These are phyloP conservation scores for Pelargonium nanum DNA, from an alignment of 345 rosid genomes.

Conservation along the genomic window DNA sequence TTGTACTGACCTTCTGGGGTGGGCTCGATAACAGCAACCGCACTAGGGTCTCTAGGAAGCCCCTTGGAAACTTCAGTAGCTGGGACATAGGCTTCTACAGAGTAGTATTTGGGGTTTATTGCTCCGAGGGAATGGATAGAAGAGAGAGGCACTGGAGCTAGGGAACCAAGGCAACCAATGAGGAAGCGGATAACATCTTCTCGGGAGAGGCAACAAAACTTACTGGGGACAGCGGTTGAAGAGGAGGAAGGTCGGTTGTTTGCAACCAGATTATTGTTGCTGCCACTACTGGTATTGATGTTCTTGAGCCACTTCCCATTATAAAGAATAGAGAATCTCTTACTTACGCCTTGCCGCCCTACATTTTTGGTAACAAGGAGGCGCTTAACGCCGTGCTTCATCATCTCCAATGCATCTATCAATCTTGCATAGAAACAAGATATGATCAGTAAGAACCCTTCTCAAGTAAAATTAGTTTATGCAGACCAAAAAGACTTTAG, in stretches of 20 bases:
- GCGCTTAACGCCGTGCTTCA: slow-evolving; percentile 91
- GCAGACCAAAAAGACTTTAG: background rate
- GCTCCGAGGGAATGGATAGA: slow-evolving; percentile 65
- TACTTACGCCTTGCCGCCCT: slow-evolving; percentile 92
- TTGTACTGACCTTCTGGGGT: slow-evolving; percentile 42
- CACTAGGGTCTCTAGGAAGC: slow-evolving; percentile 61
- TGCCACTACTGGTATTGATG: slow-evolving; percentile 37
- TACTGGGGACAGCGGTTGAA: slow-evolving; percentile 43
- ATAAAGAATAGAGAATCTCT: slow-evolving; percentile 78
- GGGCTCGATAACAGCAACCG: slow-evolving; percentile 65
- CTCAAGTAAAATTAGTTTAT: background rate
- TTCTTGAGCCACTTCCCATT: slow-evolving; percentile 90
- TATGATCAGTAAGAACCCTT: slow-evolving; percentile 6
- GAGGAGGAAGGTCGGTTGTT: slow-evolving; percentile 54
- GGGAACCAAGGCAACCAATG: slow-evolving; percentile 93
- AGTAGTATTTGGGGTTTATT: slow-evolving; percentile 47
- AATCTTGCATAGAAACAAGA: slow-evolving; percentile 38
- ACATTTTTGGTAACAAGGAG: slow-evolving; percentile 73
- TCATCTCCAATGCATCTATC: slow-evolving; percentile 95
- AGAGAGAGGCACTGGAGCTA: slow-evolving; percentile 89
- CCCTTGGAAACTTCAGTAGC: slow-evolving; percentile 50
- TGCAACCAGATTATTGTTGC: slow-evolving; percentile 37
- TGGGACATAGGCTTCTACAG: slow-evolving; percentile 58
- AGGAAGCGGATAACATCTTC: slow-evolving; percentile 89
- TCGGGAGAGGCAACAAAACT: slow-evolving; percentile 90